Evolutionary conservation across 768 basidiomycete genomes (phyloP), one percentile per base, ranked within the genome.

Genomic region (Ramaria sp.): DNA sequence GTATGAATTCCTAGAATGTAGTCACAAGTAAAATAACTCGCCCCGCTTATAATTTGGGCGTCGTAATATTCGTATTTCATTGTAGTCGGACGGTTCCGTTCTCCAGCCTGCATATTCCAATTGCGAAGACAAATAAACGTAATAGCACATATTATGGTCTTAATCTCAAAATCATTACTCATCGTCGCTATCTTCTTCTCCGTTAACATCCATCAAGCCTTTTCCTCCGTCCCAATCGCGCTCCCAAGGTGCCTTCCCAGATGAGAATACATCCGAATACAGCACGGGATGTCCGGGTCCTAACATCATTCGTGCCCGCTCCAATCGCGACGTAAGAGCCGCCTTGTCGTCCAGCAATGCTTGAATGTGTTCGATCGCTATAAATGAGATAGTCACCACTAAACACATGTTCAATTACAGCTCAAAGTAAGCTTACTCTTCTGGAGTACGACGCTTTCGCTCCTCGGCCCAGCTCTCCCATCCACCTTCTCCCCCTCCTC

Each of bases 281-380:
- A 80, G 73, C 11, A 78, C 75, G 4, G 81, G 84, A 64, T 91
- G 87, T 2, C 77, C 75, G 4, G 72, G 75, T 1, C 83, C 79
- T 1, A 91, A 75, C 41, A 70, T 63, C 7, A 69, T 72, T 31
- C 81, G 78, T 22, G 88, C 86, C 15, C 72, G 73, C 7, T 83
- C 72, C 4, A 91, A 72, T 4, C 87, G 81, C 17, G 74, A 70
- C 38, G 79, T 67, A 45, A 92, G 75, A 3, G 68, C 67, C 13
- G 78, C 72, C 11, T 81, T 84, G 50, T 86, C 79, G 2, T 75
- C 70, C 13, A 89, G 71, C 27, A 94, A 75, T 0, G 75, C 76
- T 33, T 80, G 79, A 60, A 95, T 75, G 63, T 93, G 83, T 58
- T 95, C 92, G 68, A 95, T 92, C 17, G 92, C 92, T 95, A 61